Conservation (phyloP, 1,284 basidiomycete species). For the Puccinia hordei region DNA sequence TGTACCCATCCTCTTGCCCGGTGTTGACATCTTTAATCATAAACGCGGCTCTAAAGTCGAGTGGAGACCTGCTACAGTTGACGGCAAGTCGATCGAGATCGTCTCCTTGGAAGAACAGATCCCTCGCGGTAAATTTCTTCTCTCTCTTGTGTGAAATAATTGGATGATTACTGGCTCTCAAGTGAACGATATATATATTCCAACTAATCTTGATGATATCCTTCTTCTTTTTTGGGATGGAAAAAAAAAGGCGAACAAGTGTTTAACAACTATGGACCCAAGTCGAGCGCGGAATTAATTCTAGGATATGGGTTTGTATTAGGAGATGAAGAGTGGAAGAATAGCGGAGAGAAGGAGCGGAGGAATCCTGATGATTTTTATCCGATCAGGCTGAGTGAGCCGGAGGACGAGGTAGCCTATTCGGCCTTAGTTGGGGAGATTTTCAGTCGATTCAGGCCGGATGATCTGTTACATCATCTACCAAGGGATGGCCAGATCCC, state of each 20-base stretch:
- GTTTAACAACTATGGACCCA: constrained; percentile 48
- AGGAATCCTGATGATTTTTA: constrained; percentile 46
- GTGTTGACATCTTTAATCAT: constrained; percentile 46
- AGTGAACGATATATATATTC: not conserved
- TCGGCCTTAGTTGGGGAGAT: not conserved
- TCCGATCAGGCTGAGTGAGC: constrained; percentile 27
- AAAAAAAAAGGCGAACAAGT: constrained; percentile 39
- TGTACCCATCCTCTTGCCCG: constrained; percentile 38
- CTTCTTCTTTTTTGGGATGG: not conserved
- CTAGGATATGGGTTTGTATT: constrained; percentile 47
- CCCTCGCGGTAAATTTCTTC: not conserved
- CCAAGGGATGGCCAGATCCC: not conserved
- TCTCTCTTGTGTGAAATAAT: not conserved
- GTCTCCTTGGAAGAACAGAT: constrained; percentile 27
- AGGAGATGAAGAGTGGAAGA: constrained; percentile 35
- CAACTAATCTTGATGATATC: not conserved
- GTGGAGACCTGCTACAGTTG: constrained; percentile 5
- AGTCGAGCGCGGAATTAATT: constrained; percentile 46
- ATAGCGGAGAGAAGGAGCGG: not conserved
- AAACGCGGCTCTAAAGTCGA: constrained; percentile 30
- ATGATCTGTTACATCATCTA: constrained; percentile 14
- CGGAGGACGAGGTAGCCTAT: not conserved
- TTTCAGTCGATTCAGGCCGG: constrained; percentile 1
- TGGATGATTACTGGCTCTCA: not conserved
- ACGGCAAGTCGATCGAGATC: constrained; percentile 2